Base-by-base conservation (phyloP, 2,329 filamentous ascomycete genomes). In the Cordyceps pruinosa region DNA sequence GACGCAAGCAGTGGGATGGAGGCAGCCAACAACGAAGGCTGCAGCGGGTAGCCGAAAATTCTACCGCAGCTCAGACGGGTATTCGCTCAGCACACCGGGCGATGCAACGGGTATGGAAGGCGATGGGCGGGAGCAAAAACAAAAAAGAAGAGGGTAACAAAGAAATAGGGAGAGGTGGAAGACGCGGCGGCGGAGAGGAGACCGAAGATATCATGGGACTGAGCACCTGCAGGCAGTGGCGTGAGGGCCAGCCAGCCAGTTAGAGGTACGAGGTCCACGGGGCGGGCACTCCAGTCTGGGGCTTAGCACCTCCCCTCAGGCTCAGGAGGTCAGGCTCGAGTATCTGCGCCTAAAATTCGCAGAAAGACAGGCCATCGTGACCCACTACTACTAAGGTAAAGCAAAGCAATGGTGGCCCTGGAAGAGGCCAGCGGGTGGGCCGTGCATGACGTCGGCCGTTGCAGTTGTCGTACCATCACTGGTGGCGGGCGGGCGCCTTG, bases 191-290 rank as follows among this genome's bases (percentile, higher is more conserved):
- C n/a, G n/a, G n/a, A n/a, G n/a, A n/a, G n/a, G n/a, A n/a, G n/a
- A 37, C 19, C 26, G 19, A 47, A 34, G 44, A 19, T 41, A 57
- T 39, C 54, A 57, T 57, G 54, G 54, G 46, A 37, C 54, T 37
- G 23, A 6, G 44, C 26, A 46, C 17, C 12, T 10, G 30, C 39
- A 34, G 50, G 19, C 41, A 54, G 49, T 39, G 51, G 51, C 23
- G 30, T 44, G 41, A 45, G 41, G 34, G 23, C 41, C n/a, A n/a
- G 28, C 28, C 41, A 37, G 42, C 32, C 26, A 42, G 35, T 28
- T 21, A n/a, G n/a, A n/a, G n/a, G n/a, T n/a, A n/a, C n/a, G n/a
- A n/a, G n/a, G n/a, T n/a, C n/a, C n/a, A n/a, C n/a, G n/a, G n/a
- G 42, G 51, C 41, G 23, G 5, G 8, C 10, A 17, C 13, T 19